Conservation (phyloP, 2,329 filamentous ascomycete genomes). For the Hymenoscyphus albidus region DNA sequence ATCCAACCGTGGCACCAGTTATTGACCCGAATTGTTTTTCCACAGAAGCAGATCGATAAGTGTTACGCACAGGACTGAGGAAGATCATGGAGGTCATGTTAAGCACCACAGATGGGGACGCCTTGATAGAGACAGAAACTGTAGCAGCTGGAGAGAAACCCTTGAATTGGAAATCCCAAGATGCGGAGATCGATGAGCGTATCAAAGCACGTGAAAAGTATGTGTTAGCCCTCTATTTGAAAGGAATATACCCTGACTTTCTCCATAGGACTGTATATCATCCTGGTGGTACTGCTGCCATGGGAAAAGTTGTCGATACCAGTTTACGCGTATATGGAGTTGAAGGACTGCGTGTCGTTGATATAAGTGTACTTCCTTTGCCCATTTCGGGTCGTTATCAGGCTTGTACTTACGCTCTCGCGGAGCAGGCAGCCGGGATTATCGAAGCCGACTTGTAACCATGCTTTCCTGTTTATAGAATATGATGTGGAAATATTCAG, state of each 20-base stretch:
- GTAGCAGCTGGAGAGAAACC: conserved; percentile 3
- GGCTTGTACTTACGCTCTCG: too few species aligned
- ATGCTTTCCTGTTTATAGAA: too few species aligned
- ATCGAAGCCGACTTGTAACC: too few species aligned
- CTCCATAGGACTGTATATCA: neutral
- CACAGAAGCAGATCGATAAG: conserved; percentile 6
- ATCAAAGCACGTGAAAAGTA: neutral
- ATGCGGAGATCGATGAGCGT: conserved; percentile 14
- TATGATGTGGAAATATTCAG: too few species aligned
- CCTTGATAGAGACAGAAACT: conserved; percentile 9
- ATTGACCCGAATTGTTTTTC: conserved; percentile 11
- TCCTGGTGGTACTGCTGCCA: conserved; percentile 5
- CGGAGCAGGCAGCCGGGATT: too few species aligned
- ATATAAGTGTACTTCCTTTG: conserved; percentile 43
- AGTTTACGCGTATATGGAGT: conserved; percentile 45
- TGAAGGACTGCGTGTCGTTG: conserved; percentile 47
- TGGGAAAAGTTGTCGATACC: conserved; percentile 43
- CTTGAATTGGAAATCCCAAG: conserved; percentile 4
- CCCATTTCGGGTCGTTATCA: neutral
- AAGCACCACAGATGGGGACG: conserved; percentile 11
- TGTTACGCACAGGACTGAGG: neutral
- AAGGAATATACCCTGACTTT: too few species aligned
- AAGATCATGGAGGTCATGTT: conserved; percentile 2
- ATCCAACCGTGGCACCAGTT: conserved; percentile 3
- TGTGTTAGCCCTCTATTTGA: too few species aligned